Evolutionary conservation across 345 rosid species (phyloP).

Genomic region (Boechera retrofracta): DNA sequence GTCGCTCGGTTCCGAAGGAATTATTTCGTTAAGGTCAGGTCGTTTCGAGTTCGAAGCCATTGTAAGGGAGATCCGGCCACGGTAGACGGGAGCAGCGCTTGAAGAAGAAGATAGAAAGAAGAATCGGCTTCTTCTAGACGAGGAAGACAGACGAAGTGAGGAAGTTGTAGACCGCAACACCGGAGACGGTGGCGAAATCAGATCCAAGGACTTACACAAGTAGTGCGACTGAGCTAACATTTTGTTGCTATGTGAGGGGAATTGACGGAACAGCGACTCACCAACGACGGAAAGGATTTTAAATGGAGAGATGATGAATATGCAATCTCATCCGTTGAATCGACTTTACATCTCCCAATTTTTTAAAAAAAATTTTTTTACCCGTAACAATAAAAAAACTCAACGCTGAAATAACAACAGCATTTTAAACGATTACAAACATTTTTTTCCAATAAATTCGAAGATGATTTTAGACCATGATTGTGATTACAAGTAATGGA

Average conservation of each 20-base stretch:
- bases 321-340: slow-evolving; percentile 41
- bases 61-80: slow-evolving; percentile 16
- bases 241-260: slow-evolving; percentile 7
- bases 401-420: neutral
- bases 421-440: neutral
- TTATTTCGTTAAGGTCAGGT: slow-evolving; percentile 23
- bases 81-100: slow-evolving; percentile 13
- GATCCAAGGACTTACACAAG: slow-evolving; percentile 23
- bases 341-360: neutral
- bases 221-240: slow-evolving; percentile 42
- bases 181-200: slow-evolving; percentile 42
- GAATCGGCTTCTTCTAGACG: neutral
- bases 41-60: slow-evolving; percentile 53
- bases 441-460: neutral
- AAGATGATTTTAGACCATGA: neutral
- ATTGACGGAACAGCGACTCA: neutral
- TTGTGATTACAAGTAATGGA: neutral
- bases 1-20: slow-evolving; percentile 22
- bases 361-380: no score
- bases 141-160: slow-evolving; percentile 10
- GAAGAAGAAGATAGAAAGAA: neutral
- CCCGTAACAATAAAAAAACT: neutral
- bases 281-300: neutral
- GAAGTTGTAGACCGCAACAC: slow-evolving; percentile 29
- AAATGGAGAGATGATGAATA: neutral